Conservation (phyloP, 345 rosid species). For the Luvunga scandens region DNA sequence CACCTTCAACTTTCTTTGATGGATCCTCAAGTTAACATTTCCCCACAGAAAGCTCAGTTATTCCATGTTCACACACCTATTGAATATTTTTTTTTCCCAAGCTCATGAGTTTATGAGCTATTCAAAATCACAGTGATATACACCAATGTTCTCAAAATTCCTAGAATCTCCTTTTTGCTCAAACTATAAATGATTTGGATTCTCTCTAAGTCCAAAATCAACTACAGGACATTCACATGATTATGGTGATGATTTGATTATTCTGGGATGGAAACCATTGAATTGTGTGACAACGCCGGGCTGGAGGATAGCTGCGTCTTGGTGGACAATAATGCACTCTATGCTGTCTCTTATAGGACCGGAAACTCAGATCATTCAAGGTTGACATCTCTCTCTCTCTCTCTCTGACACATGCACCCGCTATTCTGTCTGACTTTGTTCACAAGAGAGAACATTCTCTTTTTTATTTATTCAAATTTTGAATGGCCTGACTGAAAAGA, state of each 20-base stretch:
- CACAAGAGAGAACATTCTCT: neutral
- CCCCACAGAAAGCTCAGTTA: no score
- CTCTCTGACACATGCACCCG: neutral
- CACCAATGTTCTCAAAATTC: neutral
- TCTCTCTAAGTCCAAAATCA: conserved; percentile 1
- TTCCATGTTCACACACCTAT: neutral
- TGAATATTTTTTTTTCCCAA: neutral
- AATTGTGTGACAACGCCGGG: conserved; percentile 34
- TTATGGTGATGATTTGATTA: conserved; percentile 21
- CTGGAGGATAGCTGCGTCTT: conserved; percentile 39
- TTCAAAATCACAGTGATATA: neutral
- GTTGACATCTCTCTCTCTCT: conserved; percentile 29
- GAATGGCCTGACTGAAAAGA: no score
- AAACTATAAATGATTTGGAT: neutral
- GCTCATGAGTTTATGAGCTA: neutral
- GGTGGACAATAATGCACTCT: conserved; percentile 41
- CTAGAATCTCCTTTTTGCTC: neutral
- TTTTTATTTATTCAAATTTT: no score
- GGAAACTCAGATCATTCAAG: conserved; percentile 58
- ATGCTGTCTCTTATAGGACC: conserved; percentile 48
- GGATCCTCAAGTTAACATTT: neutral
- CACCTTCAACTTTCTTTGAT: neutral
- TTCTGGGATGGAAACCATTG: conserved; percentile 48
- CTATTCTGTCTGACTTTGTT: neutral
- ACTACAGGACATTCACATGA: conserved; percentile 32